Base-by-base conservation (phyloP, 257 asterid genomes). In the Capsicum rhomboideum region DNA sequence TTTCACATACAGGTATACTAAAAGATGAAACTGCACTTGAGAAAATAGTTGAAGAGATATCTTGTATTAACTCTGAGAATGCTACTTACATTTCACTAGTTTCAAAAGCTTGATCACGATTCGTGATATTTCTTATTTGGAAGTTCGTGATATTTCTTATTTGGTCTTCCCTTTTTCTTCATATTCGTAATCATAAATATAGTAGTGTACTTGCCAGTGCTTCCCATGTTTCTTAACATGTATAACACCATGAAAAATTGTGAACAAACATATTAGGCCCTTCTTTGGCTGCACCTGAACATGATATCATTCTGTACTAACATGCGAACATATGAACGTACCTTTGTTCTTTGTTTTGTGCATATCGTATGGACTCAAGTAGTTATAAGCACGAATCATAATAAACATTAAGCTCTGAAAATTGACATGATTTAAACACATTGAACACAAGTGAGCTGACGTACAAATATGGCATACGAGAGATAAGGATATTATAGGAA, bases 1-100 rank as follows among this genome's bases (percentile, higher is more conserved):
- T 91, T 86, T 90, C 97, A 78, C 98, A 96, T 78, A 81, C 93
- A 1, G 75, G 82, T 4, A 21, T 94, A 58, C 79, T 96, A 61
- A 89, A 64, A 28, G 93, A 92, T 86, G 87, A 85, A 11, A 42
- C 0, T 68, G 92, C 99, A 17, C 91, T 94, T 46, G 82, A 31
- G 50, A 42, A 50, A 18, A 82, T 94, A 17, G n/a, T 87, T 49
- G 89, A 58, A 66, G 91, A 92, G 77, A 85, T 96, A 83, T 86
- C 79, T 71, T 79, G 56, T 37, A 83, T 96, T 53, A 92, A 96
- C 84, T 87, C 90, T 78, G 83, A 82, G 6, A 8, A 78, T 50
- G 77, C 88, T 82, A 16, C 20, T 82, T 77, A 88, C 78, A 12
- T n/a, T 82, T 85, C 85, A 55, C 42, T 69, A 49, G 83, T 78